Base-by-base conservation (phyloP, 768 basidiomycete genomes). In the Rhodotorula taiwanensis region DNA sequence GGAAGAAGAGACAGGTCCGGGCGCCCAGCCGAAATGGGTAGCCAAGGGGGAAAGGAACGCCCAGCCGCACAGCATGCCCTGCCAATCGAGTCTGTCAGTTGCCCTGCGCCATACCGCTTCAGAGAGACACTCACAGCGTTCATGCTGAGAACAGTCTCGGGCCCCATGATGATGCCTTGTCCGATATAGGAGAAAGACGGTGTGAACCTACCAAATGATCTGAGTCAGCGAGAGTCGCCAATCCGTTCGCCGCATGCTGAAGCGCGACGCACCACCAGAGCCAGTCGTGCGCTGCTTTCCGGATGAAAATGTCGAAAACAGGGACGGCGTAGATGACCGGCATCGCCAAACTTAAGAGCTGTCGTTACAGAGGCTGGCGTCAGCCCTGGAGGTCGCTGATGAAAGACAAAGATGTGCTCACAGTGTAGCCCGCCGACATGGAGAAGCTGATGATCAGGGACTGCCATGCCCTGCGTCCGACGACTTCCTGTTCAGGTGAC, bases 61-160 rank as follows among this genome's bases (percentile, higher is more conserved):
- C 94, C 94, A 98, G 14, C 94, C 94, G 15, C 87, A 84, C n/a
- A 97, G 68, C 94, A 95, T 97, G 33, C 94, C 92, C 88, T 89
- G 69, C 1, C 7, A 20, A 3, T 14, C n/a, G n/a, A n/a, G n/a
- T n/a, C n/a, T n/a, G n/a, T n/a, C n/a, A n/a, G n/a, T n/a, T n/a
- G n/a, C n/a, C n/a, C n/a, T n/a, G n/a, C n/a, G n/a, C n/a, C n/a
- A n/a, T n/a, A n/a, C n/a, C n/a, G n/a, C n/a, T n/a, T n/a, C n/a
- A n/a, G n/a, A n/a, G n/a, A n/a, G n/a, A n/a, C 30, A 75, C 80
- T 73, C 71, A 88, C 89, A 61, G 91, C 75, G 69, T 86, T 93
- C 93, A 98, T 97, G 74, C 87, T 88, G 41, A 93, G 71, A 0
- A 93, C 93, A 0, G 90, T 94, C 0, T 91, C 87, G 72, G 93